These are phyloP conservation scores for Plasmodium adleri DNA, from an alignment of 169 alveolate species.

Conservation along the genomic window DNA sequence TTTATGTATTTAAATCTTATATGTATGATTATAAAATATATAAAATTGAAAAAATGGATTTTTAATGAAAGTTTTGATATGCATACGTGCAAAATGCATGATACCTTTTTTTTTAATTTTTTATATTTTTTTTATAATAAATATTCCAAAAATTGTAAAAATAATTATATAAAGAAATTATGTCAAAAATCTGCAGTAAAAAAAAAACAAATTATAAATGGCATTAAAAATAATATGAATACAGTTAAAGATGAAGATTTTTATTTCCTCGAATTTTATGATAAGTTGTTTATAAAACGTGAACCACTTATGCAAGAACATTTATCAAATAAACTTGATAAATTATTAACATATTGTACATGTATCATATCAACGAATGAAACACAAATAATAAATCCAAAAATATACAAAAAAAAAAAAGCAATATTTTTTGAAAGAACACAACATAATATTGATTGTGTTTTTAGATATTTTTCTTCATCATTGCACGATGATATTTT, in stretches of 20 bases:
- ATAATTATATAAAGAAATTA: conserved; percentile 33
- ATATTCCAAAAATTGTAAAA: conserved; percentile 50
- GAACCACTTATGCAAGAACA: background rate
- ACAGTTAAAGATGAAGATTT: conserved; percentile 30
- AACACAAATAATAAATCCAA: too few species aligned
- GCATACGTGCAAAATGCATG: conserved; percentile 75
- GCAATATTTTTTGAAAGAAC: conserved; percentile 33
- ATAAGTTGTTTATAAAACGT: conserved; percentile 12
- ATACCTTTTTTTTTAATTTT: conserved; percentile 58
- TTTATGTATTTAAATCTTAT: conserved; percentile 71
- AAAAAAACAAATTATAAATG: conserved; percentile 9
- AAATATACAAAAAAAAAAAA: conserved; percentile 6
- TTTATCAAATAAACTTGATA: conserved; percentile 2
- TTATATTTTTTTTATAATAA: conserved; percentile 68
- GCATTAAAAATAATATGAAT: conserved; percentile 8
- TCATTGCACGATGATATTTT: conserved; percentile 40
- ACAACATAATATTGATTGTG: conserved; percentile 45
- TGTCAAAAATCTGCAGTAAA: conserved; percentile 18
- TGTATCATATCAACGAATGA: conserved; percentile 9
- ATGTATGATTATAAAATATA: conserved; percentile 25
- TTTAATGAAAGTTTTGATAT: conserved; percentile 51
- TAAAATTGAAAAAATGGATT: conserved; percentile 47
- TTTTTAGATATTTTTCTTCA: conserved; percentile 52
- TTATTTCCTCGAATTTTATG: conserved; percentile 41
- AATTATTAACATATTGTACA: conserved; percentile 31